Base-by-base conservation (phyloP, 495 filamentous ascomycete genomes). In the Lindgomyces ingoldianus region DNA sequence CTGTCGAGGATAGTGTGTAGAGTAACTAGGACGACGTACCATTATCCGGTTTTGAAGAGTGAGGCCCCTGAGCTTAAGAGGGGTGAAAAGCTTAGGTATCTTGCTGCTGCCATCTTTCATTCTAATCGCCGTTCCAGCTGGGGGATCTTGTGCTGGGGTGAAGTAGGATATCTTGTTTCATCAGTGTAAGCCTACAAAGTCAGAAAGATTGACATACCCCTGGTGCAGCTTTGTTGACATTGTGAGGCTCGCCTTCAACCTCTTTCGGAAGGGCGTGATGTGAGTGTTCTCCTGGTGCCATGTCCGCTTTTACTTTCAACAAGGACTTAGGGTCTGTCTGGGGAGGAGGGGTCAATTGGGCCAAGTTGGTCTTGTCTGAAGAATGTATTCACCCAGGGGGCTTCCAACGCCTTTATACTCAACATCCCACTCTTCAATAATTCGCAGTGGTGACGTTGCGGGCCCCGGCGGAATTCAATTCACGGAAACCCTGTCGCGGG, bases 11-110 rank as follows among this genome's bases (percentile, higher is more conserved):
- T 10, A 78, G 78, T 9, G 74, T 69, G 14, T 19, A 12, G 36
- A 14, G 33, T 6, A 39, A 39, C 6, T 39, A 53, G 11, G 50
- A 24, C 18, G 49, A 33, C 57, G 16, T 61, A 84, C 81, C 6
- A 80, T 81, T 63, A 90, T 83, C 54, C 91, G 85, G 74, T 95
- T 93, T 66, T 88, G 87, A 25, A 93, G 77, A 0, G 77, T 84
- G n/a, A 89, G 64, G 71, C 81, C 81, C 56, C 89, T 84, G 67
- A 93, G 85, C 53, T 66, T 70, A 16, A 77, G 64, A 47, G 73
- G 74, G 54, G 62, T 67, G 66, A 74, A 74, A 16, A 71, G 64
- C 25, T 72, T 72, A 18, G 74, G 70, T 30, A 71, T 47, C 18
- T 69, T 54, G 60, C 63, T 68, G 26, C 60, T 69, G 21, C 65